Evolutionary conservation across 306 rosid genomes (phyloP), one percentile per base, ranked within the genome.

Genomic region (Sphenostylis stenocarpa): DNA sequence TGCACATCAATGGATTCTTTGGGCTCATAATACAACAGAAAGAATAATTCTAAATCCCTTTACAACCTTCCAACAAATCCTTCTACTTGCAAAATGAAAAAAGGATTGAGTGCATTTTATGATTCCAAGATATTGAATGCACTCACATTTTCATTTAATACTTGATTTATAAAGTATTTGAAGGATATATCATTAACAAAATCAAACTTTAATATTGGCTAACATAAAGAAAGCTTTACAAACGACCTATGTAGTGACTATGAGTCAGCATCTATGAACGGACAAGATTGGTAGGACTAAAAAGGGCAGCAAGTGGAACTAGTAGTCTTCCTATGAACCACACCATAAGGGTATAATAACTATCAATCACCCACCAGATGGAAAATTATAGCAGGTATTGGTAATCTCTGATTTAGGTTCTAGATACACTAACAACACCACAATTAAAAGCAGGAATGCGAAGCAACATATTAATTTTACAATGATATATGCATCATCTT

Each of bases 251-350:
- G 49, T 6, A 13, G 39, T 61, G 52, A 29, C 53, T 16, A 41
- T 48, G 52, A 49, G n/a, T 44, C 67, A 82, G 62, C 65, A 51
- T 63, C 34, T 51, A 17, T 13, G 68, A 60, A 75, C 39, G 44
- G 41, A 63, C 78, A 63, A 31, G 66, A 63, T 33, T 71, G 56
- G 49, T 45, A 63, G 29, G 55, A 44, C 28, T 44, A 44, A 77
- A 23, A 28, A 43, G 62, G 62, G 69, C 6, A 62, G 29, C 57
- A 44, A 55, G 7, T 7, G 33, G 48, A 60, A 49, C 34, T 38
- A 7, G 7, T 44, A 58, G 33, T 21, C 75, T 45, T 55, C 57
- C 13, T 21, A 60, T 51, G 41, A 21, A 83, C 28, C 49, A 57
- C 48, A 77, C 17, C 52, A 61, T 60, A 24, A 43, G 33, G 58